Base-by-base conservation (phyloP, 225 moss, liverwort and hornwort genomes). In the Straminergon stramineum region DNA sequence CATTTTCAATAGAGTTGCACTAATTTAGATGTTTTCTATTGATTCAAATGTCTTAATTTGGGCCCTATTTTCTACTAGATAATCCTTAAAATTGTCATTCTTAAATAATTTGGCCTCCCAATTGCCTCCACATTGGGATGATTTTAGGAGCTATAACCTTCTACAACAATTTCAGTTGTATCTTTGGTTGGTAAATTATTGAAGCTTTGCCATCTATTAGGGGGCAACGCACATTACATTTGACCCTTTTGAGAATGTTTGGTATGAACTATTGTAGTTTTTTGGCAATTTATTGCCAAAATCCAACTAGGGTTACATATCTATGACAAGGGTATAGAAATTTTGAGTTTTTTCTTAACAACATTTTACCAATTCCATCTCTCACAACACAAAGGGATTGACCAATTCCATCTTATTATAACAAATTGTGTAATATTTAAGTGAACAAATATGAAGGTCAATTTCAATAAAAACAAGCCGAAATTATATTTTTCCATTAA, bases 51-150 rank as follows among this genome's bases (percentile, higher is more conserved):
- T n/a, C n/a, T n/a, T n/a, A n/a, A n/a, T n/a, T n/a, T n/a, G n/a
- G n/a, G n/a, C n/a, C n/a, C n/a, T n/a, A n/a, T n/a, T n/a, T n/a
- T n/a, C n/a, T n/a, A n/a, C n/a, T n/a, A n/a, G n/a, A n/a, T n/a
- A 48, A 48, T 60, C 14, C 19, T 57, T 57, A 5, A 52, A 52
- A 52, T 52, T 14, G 52, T 52, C 13, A 52, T 52, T 52, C 57
- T 57, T 52, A 10, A 48, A 48, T 48, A 48, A 48, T 9, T 48
- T 9, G 9, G 48, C 48, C 48, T 48, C 48, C 48, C 48, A 5
- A 13, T 76, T 0, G 0, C 8, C 2, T 76, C 5, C 3, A 76
- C 8, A 20, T 52, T 76, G 5, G 22, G 14, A 52, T 0, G 0
- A 21, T 52, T 20, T 8, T 34, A 13, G 8, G 2, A 21, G 13